These are phyloP conservation scores for Spergularia marina DNA, from an alignment of 148 eudicot species.

Conservation along the genomic window DNA sequence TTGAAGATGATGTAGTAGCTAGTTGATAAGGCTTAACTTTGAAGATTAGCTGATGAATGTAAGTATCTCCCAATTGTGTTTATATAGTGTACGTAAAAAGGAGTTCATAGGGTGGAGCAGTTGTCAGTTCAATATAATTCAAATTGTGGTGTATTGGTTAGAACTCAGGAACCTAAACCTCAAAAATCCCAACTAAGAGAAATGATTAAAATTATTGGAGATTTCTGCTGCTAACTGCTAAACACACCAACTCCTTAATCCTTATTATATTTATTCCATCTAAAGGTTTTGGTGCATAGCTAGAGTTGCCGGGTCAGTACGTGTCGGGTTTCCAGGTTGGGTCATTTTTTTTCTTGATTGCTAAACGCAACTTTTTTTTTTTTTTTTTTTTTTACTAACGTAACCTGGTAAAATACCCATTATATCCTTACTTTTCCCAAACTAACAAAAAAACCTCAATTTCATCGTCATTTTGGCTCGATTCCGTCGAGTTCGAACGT, in stretches of 20 bases:
- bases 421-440: no score
- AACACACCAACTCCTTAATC: constrained; percentile 13
- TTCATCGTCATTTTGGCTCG: no score
- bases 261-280: not conserved
- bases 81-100: constrained; percentile 31
- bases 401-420: no score
- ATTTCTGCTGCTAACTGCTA: constrained; percentile 22
- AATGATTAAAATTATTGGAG: not conserved
- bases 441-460: no score
- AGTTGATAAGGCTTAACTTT: not conserved
- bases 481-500: no score
- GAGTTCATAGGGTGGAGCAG: constrained; percentile 67
- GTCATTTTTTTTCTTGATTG: no score
- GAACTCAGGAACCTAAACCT: constrained; percentile 34
- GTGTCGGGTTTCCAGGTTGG: no score
- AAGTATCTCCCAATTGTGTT: constrained; percentile 5
- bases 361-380: no score
- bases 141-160: constrained; percentile 49
- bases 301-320: no score
- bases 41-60: constrained; percentile 23
- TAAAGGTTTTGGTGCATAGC: not conserved
- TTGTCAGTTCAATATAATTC: constrained; percentile 18
- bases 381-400: no score
- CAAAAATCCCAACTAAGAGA: not conserved
- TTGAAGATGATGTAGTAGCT: not conserved